phyloP scores from a whole-genome alignment of 169 alveolate species.

The Neospora caninum region DNA sequence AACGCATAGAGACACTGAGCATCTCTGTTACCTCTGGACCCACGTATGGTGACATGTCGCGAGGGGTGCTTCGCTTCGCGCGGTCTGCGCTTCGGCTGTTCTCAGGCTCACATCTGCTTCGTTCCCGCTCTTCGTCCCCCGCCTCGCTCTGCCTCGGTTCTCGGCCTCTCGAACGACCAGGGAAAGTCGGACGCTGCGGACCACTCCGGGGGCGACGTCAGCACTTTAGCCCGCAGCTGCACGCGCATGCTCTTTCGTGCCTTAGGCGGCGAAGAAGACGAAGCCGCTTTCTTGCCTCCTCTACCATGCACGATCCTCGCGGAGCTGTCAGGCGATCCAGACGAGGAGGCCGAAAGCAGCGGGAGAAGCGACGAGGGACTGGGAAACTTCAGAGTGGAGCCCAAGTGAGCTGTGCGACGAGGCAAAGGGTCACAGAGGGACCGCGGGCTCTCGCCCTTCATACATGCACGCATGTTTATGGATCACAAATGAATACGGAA shows the following conservation, averaged over 20 bases:
- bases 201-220: no score
- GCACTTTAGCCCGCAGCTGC: no score
- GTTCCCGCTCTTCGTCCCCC: not conserved
- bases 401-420: conserved; percentile 2
- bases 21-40: no score
- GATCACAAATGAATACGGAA: no score
- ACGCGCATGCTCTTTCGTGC: not conserved
- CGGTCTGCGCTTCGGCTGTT: not conserved
- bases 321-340: not conserved
- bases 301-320: conserved; percentile 1
- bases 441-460: no score
- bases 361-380: not conserved
- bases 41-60: no score
- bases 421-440: not conserved
- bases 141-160: not conserved
- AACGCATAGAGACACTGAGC: no score
- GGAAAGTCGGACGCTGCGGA: no score
- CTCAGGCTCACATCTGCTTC: not conserved
- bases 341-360: not conserved
- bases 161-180: not conserved
- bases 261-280: not conserved
- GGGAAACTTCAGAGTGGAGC: not conserved
- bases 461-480: no score
- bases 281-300: not conserved
- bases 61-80: no score